Conservation (phyloP, 345 rosid species). For the Corchorus capsularis region DNA sequence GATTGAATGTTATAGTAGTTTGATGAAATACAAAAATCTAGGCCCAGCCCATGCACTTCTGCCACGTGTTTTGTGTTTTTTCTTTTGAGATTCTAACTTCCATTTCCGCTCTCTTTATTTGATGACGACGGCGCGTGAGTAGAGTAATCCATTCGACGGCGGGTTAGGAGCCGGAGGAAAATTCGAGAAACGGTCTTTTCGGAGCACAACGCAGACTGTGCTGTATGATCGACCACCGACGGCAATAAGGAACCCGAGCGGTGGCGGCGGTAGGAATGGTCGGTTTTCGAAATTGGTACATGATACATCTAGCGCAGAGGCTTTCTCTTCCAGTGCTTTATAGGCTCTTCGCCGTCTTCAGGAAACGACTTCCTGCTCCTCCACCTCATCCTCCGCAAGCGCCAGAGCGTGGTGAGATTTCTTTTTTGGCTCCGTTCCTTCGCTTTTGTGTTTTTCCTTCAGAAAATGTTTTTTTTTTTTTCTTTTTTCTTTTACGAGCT, state of each 20-base stretch:
- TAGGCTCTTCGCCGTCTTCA: slow-evolving; percentile 65
- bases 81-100: too few species aligned
- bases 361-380: slow-evolving; percentile 65
- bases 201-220: slow-evolving; percentile 46
- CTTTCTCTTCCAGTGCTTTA: slow-evolving; percentile 79
- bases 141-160: slow-evolving; percentile 39
- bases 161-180: slow-evolving; percentile 67
- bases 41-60: too few species aligned
- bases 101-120: neutral
- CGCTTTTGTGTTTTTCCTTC: neutral
- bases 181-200: slow-evolving; percentile 58
- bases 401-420: slow-evolving; percentile 43
- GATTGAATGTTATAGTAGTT: too few species aligned
- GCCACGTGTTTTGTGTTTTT: too few species aligned
- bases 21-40: too few species aligned
- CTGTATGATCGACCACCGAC: slow-evolving; percentile 79
- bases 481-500: too few species aligned
- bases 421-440: neutral
- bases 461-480: neutral
- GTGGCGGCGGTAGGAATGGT: slow-evolving; percentile 38
- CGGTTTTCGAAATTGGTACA: slow-evolving; percentile 89
- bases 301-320: slow-evolving; percentile 89
- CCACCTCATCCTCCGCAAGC: slow-evolving; percentile 36
- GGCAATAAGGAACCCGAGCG: slow-evolving; percentile 44
- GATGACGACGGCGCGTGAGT: slow-evolving; percentile 60